Base-by-base conservation (phyloP, 2,329 filamentous ascomycete genomes). In the Ascochyta clinopodiicola region DNA sequence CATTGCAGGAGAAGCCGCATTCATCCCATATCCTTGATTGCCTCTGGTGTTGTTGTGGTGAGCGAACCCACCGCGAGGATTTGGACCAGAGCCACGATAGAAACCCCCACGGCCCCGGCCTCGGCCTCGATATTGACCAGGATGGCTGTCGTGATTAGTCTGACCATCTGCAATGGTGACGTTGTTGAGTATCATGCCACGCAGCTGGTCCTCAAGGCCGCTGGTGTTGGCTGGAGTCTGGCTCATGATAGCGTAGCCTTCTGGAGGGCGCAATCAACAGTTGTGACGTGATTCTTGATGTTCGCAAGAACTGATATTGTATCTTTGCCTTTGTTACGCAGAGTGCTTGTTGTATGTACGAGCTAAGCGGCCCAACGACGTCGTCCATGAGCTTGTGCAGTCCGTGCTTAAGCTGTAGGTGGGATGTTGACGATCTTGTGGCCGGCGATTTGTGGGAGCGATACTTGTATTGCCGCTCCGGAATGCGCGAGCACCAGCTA, bases 131-230 rank as follows among this genome's bases (percentile, higher is more conserved):
- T 65, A 63, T 12, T 64, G 64, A 35, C 56, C 27, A 24, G 56
- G 48, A 21, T 63, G 63, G 19, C n/a, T 36, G 25, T 60, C 52
- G 51, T 61, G 57, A 55, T 67, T 53, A 55, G 59, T 40, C 35
- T 63, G 61, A 13, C 46, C 44, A 39, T 52, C 40, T n/a, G 60
- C 47, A 7, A 73, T 67, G 22, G 71, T 73, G 44, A 77, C 75
- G 67, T 85, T 84, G 59, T 77, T 80, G 44, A 89, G 77, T 27
- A 87, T 87, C 71, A 90, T 81, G 56, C 77, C 79, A 40, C 85
- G 82, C 35, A 89, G 74, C 48, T 81, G 84, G 44, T 83, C 79
- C 66, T 89, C 86, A 44, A 75, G 59, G 22, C 57, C 65, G 25
- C 34, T 56, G 19, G 51, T 47, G 21, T 57, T 43, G 43, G 56